phyloP scores from a whole-genome alignment of 78 protist genomes.

The Polysphondylium violaceum region DNA sequence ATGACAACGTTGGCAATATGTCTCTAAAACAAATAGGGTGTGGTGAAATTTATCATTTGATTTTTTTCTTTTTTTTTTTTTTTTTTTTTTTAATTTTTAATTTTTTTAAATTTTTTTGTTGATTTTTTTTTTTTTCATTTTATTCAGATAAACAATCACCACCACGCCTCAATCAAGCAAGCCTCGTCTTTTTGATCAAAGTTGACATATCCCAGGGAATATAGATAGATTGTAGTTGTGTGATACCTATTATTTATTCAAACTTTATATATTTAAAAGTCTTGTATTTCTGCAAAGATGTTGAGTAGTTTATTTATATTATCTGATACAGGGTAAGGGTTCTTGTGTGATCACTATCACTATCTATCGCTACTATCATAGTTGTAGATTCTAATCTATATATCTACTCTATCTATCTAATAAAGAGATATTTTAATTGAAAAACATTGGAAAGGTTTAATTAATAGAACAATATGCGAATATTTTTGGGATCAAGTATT shows the following conservation, averaged over 20 bases:
- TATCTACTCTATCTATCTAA: background rate
- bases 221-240: background rate
- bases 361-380: background rate
- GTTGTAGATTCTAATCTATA: background rate
- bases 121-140: background rate
- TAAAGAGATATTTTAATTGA: conserved; percentile 88
- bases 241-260: background rate
- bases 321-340: conserved; percentile 51
- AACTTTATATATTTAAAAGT: background rate
- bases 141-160: background rate
- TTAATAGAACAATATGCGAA: conserved; percentile 75
- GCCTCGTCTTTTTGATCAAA: too few relatives aligned
- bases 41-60: too few relatives aligned
- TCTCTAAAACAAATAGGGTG: too few relatives aligned
- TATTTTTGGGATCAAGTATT: conserved; percentile 70
- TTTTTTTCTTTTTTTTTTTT: too few relatives aligned
- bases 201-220: too few relatives aligned
- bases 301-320: conserved; percentile 68
- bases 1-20: too few relatives aligned
- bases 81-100: too few relatives aligned
- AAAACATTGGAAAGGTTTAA: conserved; percentile 86
- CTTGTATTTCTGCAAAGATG: too few relatives aligned
- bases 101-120: conserved; percentile 4
- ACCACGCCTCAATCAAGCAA: background rate
- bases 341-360: background rate